These are phyloP conservation scores for Carex scoparia DNA, from an alignment of 176 grass and related monocot species.

Conservation along the genomic window DNA sequence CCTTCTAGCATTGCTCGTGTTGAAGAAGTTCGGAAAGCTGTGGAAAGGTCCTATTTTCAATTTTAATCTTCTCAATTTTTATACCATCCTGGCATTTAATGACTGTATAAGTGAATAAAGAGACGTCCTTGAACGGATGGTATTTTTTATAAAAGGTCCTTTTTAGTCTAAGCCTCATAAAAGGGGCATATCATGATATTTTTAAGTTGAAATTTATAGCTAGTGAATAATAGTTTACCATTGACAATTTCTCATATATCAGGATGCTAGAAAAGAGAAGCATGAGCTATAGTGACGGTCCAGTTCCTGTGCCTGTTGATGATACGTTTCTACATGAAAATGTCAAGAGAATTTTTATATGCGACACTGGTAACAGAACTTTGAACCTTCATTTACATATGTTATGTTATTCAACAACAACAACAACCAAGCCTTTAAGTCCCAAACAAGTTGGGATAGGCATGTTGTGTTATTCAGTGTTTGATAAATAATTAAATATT, in stretches of 20 bases:
- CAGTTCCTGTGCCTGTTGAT: constrained; percentile 66
- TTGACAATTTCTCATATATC: constrained; percentile 26
- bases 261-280: constrained; percentile 97
- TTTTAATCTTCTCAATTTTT: background rate
- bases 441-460: too few relatives aligned
- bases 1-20: constrained; percentile 55
- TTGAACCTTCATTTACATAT: background rate
- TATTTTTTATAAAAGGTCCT: background rate
- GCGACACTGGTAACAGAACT: constrained; percentile 73
- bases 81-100: constrained; percentile 5
- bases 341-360: constrained; percentile 83
- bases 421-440: too few relatives aligned
- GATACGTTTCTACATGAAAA: constrained; percentile 68
- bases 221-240: constrained; percentile 4
- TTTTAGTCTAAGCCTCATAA: constrained; percentile 6
- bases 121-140: background rate
- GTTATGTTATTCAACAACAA: background rate
- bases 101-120: background rate
- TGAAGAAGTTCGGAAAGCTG: constrained; percentile 49
- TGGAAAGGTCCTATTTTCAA: constrained; percentile 58
- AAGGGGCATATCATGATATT: background rate
- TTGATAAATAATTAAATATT: constrained; percentile 24
- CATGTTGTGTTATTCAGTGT: background rate
- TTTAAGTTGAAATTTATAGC: background rate
- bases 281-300: constrained; percentile 92